Conservation (phyloP, 176 grass and related monocot species). For the Hordeum marinum region DNA sequence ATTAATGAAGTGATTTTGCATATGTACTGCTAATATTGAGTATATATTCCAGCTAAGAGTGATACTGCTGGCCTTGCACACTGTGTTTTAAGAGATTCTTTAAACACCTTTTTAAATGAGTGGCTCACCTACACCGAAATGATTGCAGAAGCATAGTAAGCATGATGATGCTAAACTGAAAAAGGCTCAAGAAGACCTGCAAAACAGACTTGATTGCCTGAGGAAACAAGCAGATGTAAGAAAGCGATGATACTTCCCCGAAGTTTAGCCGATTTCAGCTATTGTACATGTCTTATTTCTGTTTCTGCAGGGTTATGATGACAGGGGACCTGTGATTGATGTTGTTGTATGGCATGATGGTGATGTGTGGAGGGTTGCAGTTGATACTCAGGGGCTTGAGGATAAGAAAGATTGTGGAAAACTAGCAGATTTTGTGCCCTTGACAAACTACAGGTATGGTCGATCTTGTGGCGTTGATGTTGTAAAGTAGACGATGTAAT, state of each 20-base stretch:
- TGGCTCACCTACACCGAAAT: constrained; percentile 17
- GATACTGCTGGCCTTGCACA: background rate
- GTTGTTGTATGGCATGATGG: constrained; percentile 96
- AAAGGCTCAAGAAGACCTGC: constrained; percentile 72
- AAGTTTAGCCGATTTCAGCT: constrained; percentile 19
- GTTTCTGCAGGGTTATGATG: constrained; percentile 76
- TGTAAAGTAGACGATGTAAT: background rate
- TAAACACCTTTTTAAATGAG: background rate
- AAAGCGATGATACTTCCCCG: background rate
- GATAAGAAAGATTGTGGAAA: constrained; percentile 58
- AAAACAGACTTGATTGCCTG: constrained; percentile 82
- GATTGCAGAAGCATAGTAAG: constrained; percentile 70
- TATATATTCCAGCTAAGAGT: background rate
- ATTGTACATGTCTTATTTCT: constrained; percentile 12
- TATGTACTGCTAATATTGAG: background rate
- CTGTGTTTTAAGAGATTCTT: background rate
- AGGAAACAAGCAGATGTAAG: constrained; percentile 94
- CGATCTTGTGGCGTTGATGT: background rate
- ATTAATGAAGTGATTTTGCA: background rate
- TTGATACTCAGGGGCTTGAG: constrained; percentile 85
- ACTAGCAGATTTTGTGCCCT: constrained; percentile 86
- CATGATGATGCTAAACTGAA: constrained; percentile 63
- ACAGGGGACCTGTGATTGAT: constrained; percentile 84
- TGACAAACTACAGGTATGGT: constrained; percentile 87
- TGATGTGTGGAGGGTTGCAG: constrained; percentile 93